These are phyloP conservation scores for Galerina marginata DNA, from an alignment of 768 basidiomycete genomes.

Conservation along the genomic window DNA sequence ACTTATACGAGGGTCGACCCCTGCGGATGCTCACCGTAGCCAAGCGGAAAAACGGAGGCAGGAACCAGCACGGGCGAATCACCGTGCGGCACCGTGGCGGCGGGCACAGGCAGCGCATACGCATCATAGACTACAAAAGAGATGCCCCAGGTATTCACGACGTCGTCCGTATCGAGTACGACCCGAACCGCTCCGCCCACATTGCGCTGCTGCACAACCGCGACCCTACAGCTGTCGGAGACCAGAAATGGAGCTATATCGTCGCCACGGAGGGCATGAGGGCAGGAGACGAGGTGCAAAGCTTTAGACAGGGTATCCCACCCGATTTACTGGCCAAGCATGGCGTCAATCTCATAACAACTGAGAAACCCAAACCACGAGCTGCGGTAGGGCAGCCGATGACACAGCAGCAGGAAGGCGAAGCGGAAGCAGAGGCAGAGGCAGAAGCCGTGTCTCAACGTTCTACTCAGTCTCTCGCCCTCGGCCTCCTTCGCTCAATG, in stretches of 20 bases:
- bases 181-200: slow-evolving; percentile 92
- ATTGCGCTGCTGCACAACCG: slow-evolving; percentile 86
- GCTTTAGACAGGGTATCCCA: slow-evolving; percentile 84
- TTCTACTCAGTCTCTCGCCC: slow-evolving; percentile 69
- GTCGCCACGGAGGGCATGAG: slow-evolving; percentile 88
- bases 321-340: slow-evolving; percentile 70
- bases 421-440: slow-evolving; percentile 22
- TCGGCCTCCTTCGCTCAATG: slow-evolving; percentile 83
- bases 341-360: slow-evolving; percentile 14
- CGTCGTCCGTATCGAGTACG: slow-evolving; percentile 95
- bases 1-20: slow-evolving; percentile 88
- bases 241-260: slow-evolving; percentile 84
- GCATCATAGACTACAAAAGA: slow-evolving; percentile 86
- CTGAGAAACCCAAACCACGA: neutral
- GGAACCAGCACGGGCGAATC: slow-evolving; percentile 83
- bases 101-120: slow-evolving; percentile 86
- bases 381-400: no score
- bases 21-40: slow-evolving; percentile 82
- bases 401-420: neutral
- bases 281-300: slow-evolving; percentile 87
- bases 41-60: slow-evolving; percentile 83
- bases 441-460: slow-evolving; percentile 23
- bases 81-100: slow-evolving; percentile 91
- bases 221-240: slow-evolving; percentile 55
- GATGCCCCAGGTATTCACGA: slow-evolving; percentile 82